Evolutionary conservation across 768 basidiomycete genomes (phyloP).

Genomic region (Candolleomyces aberdarensis): DNA sequence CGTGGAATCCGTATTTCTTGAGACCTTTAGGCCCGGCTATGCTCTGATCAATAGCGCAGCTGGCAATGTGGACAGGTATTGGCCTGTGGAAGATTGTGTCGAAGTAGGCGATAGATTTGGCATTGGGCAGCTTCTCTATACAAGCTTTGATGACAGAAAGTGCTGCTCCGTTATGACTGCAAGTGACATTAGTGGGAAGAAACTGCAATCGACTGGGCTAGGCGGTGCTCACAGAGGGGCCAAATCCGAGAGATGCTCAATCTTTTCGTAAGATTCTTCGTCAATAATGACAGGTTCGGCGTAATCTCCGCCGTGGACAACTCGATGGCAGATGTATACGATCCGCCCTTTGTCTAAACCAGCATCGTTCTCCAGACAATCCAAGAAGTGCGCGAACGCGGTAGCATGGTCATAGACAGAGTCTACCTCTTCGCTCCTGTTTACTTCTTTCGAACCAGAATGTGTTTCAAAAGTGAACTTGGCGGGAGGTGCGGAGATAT

Average conservation of each 20-base stretch:
- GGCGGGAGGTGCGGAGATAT: conserved; percentile 54
- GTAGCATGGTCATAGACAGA: conserved; percentile 54
- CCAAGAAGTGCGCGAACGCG: conserved; percentile 61
- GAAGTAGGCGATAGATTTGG: conserved; percentile 80
- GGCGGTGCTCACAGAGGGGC: conserved; percentile 65
- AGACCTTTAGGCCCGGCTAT: conserved; percentile 64
- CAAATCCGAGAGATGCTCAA: conserved; percentile 71
- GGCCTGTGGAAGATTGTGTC: conserved; percentile 84
- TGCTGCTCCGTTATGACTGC: conserved; percentile 61
- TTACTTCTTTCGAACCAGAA: neutral
- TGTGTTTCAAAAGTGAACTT: conserved; percentile 41
- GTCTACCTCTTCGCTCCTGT: conserved; percentile 32
- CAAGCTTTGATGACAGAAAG: conserved; percentile 61
- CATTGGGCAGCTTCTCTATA: conserved; percentile 57
- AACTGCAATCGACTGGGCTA: neutral
- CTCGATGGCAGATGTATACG: conserved; percentile 63
- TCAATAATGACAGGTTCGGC: conserved; percentile 67
- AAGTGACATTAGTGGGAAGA: too few relatives aligned
- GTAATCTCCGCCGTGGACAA: conserved; percentile 87
- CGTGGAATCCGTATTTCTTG: conserved; percentile 92
- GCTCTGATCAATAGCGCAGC: conserved; percentile 70
- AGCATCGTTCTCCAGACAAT: conserved; percentile 38
- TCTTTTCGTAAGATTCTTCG: conserved; percentile 65
- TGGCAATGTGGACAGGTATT: conserved; percentile 72
- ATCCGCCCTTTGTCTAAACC: conserved; percentile 44